phyloP scores from a whole-genome alignment of 2,329 filamentous ascomycete genomes.

The Monilinia aucupariae region DNA sequence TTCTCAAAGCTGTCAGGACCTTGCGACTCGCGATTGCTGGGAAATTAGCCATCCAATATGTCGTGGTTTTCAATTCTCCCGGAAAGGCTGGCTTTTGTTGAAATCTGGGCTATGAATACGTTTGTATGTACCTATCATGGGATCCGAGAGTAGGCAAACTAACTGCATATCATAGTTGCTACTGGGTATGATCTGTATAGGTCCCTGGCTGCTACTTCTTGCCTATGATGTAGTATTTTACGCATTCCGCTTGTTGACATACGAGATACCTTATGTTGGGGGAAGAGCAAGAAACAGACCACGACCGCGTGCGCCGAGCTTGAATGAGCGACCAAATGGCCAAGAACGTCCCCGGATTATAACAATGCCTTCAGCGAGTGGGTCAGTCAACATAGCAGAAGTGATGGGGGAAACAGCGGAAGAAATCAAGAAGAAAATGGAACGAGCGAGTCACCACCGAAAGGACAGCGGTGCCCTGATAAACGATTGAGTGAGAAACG shows the following conservation, averaged over 20 bases:
- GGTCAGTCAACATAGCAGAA: slow-evolving; percentile 11
- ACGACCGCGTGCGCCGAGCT: slow-evolving; percentile 55
- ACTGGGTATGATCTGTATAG: slow-evolving; percentile 54
- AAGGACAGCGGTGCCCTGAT: slow-evolving; percentile 20
- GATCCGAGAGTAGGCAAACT: slow-evolving; percentile 15
- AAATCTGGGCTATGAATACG: slow-evolving; percentile 56
- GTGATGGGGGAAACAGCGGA: slow-evolving; percentile 16
- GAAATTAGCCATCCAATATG: slow-evolving; percentile 41
- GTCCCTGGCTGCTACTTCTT: slow-evolving; percentile 57
- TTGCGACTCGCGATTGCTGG: background rate
- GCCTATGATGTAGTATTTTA: slow-evolving; percentile 61
- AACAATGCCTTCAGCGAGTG: slow-evolving; percentile 20
- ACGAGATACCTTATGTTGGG: slow-evolving; percentile 55
- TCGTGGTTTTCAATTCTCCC: slow-evolving; percentile 62
- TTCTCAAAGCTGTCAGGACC: background rate
- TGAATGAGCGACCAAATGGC: slow-evolving; percentile 52
- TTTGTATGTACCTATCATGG: slow-evolving; percentile 38
- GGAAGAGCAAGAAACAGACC: slow-evolving; percentile 55
- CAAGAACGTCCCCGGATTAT: slow-evolving; percentile 35
- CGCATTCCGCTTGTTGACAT: slow-evolving; percentile 50
- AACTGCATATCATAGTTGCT: slow-evolving; percentile 45
- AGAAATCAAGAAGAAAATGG: slow-evolving; percentile 23
- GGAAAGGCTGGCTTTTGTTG: slow-evolving; percentile 49
- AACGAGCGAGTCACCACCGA: slow-evolving; percentile 21
- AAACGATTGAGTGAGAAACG: slow-evolving; percentile 21